A percentile compares a stretch with the other conserved stretches of the same genome.
Conservation (phyloP, 2,329 filamentous ascomycete genomes). For the Tolypocladium guangdongense region DNA sequence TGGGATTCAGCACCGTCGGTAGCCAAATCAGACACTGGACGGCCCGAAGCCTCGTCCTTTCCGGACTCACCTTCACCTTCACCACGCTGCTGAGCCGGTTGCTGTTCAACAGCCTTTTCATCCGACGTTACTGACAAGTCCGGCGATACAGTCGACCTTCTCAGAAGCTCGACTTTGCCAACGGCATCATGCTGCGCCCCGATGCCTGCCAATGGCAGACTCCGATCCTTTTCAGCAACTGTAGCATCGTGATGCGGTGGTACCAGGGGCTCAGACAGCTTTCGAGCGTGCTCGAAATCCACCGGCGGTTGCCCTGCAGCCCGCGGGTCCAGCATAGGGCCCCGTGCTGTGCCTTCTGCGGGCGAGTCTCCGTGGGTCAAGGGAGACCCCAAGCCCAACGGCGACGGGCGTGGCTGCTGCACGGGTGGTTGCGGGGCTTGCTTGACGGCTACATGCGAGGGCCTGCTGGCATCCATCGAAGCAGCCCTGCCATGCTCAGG, state of each 20-base stretch:
- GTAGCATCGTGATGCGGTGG: neutral
- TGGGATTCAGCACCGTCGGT: neutral
- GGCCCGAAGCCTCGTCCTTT: neutral
- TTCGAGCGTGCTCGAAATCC: neutral
- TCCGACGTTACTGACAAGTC: conserved; percentile 4
- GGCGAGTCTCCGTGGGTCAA: neutral
- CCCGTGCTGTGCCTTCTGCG: neutral
- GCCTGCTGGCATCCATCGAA: conserved; percentile 5
- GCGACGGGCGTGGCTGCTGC: conserved; percentile 3
- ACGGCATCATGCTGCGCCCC: neutral
- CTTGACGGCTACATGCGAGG: neutral
- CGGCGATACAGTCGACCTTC: conserved; percentile 4
- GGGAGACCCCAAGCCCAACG: conserved; percentile 3
- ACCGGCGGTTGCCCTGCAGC: neutral
- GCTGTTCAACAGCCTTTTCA: neutral
- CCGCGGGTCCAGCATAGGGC: neutral
- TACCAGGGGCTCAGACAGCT: neutral
- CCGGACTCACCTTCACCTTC: neutral
- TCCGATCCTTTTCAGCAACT: neutral
- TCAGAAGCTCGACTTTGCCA: neutral
- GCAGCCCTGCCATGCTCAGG: neutral
- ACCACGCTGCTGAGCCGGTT: neutral
- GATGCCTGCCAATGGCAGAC: neutral
- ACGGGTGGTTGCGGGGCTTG: neutral
- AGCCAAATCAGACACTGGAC: neutral